Base-by-base conservation (phyloP, 306 rosid genomes). In the Lotus japonicus region DNA sequence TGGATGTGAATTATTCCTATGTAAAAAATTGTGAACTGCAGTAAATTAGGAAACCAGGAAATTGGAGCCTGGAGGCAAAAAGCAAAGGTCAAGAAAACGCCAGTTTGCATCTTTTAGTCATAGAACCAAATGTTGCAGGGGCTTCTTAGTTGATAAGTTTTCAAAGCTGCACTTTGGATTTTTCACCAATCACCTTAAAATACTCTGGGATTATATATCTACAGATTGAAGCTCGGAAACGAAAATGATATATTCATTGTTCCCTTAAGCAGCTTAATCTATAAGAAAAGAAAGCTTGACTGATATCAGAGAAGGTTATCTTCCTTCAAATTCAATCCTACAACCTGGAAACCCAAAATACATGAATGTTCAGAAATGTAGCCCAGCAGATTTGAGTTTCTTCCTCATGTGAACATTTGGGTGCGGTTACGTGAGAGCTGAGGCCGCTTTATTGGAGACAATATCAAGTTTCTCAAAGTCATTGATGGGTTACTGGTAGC, bases 381-480 rank as follows among this genome's bases (percentile, higher is more conserved):
- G 9, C 9, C 26, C 21, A 64, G 57, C 5, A 49, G 71, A 64
- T 36, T 49, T 31, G 31, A 43, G 58, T 50, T 41, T 53, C 16
- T 9, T 49, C 57, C 87, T 85, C 80, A 94, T 90, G 95, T 85
- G 85, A 94, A 94, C 79, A 94, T 45, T 13, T 94, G 94, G 56
- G 86, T 75, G 62, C 97, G 96, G 71, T 79, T 89, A 55, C 96
- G 96, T 17, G 97, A 85, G 78, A 83, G 96, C 81, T 88, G 96
- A 72, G 97, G 97, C 68, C 99, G 83, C 73, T 94, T 94, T 48
- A 94, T 90, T 67, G 99, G 99, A 77, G 99, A 94, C 52, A 94
- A 80, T 77, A 94, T 84, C 79, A 94, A 60, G 81, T 94, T 94
- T 76, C 97, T 81, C 60, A 90, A 49, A 81, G 96, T 87, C 88